These are phyloP conservation scores for Malus domestica DNA, from an alignment of 306 rosid species.

Conservation along the genomic window ASM211411v1 NC_041798.1:33651501-33652000, in stretches of 20 bases:
- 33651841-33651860: neutral
- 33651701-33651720: neutral
- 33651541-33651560: slow-evolving; percentile 49
- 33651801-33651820: neutral
- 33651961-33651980: slow-evolving; percentile 26
- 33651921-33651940: neutral
- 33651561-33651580: slow-evolving; percentile 50
- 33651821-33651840: neutral
- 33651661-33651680: slow-evolving; percentile 62
- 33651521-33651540: slow-evolving; percentile 22
- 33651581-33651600: slow-evolving; percentile 67
- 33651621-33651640: slow-evolving; percentile 83
- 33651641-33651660: slow-evolving; percentile 62
- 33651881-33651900: neutral
- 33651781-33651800: neutral
- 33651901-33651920: neutral
- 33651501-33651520: slow-evolving; percentile 59
- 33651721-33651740: slow-evolving; percentile 2
- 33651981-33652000: slow-evolving; percentile 13
- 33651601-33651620: slow-evolving; percentile 99
- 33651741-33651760: slow-evolving; percentile 43
- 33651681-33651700: slow-evolving; percentile 17
- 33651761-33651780: neutral
- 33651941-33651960: slow-evolving; percentile 34
- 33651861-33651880: neutral